These are phyloP conservation scores for Tuber indicum DNA, from an alignment of 495 filamentous ascomycete species.

Conservation along the genomic window DNA sequence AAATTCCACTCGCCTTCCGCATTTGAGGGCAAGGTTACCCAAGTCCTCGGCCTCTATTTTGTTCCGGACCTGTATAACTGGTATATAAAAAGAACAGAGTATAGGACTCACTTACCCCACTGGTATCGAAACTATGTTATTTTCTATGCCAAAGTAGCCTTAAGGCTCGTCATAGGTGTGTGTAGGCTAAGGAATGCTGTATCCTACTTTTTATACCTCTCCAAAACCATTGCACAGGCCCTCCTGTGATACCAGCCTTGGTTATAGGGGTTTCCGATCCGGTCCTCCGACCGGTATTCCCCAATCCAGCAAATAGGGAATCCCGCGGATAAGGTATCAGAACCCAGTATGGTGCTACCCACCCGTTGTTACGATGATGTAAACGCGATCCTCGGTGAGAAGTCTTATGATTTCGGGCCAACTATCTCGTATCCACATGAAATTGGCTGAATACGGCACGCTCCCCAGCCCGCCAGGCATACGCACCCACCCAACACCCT, in stretches of 20 bases:
- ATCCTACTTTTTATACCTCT: background rate
- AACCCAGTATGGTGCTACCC: background rate
- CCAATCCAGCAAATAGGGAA: background rate
- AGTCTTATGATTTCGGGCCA: background rate
- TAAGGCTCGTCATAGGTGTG: background rate
- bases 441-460: background rate
- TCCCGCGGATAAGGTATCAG: background rate
- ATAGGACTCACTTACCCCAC: background rate
- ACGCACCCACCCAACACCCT: background rate
- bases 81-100: background rate
- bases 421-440: background rate
- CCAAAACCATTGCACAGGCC: background rate
- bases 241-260: background rate
- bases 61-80: background rate
- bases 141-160: background rate
- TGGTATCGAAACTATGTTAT: background rate
- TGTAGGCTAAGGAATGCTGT: background rate
- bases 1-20: background rate
- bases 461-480: background rate
- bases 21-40: background rate
- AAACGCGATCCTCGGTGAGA: background rate
- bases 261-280: background rate
- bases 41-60: background rate
- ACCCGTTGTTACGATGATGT: background rate
- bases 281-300: background rate